A percentile compares a stretch with the other conserved stretches of the same genome.
These are phyloP conservation scores for Colletotrichum musae DNA, from an alignment of 2,329 filamentous ascomycete species.

Conservation along the genomic window DNA sequence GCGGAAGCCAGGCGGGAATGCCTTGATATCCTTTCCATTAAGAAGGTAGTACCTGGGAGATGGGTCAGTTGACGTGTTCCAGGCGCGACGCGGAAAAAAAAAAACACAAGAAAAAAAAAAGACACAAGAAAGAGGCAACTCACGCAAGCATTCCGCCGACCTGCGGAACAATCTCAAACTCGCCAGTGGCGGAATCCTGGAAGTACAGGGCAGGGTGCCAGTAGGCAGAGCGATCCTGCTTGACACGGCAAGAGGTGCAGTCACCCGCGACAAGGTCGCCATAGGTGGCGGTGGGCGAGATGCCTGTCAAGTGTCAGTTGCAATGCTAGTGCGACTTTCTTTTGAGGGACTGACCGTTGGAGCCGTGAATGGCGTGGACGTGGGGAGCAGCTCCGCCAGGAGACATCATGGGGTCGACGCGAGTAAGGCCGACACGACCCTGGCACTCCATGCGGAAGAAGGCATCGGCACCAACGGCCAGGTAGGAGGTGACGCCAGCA, in stretches of 20 bases:
- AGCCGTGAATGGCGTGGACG: constrained; percentile 82
- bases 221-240: constrained; percentile 88
- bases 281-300: constrained; percentile 71
- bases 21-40: constrained; percentile 73
- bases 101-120: too few relatives aligned
- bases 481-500: not conserved
- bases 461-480: constrained; percentile 63
- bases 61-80: constrained; percentile 12
- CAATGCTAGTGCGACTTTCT: not conserved
- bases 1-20: constrained; percentile 83
- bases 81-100: too few relatives aligned
- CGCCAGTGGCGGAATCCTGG: constrained; percentile 73
- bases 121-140: constrained; percentile 54
- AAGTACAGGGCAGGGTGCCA: constrained; percentile 89
- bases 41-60: constrained; percentile 84
- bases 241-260: constrained; percentile 87
- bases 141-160: constrained; percentile 89
- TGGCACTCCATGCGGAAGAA: constrained; percentile 95
- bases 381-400: constrained; percentile 74
- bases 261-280: constrained; percentile 70
- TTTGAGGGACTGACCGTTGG: constrained; percentile 72
- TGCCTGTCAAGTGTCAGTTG: constrained; percentile 64
- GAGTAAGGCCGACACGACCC: constrained; percentile 76
- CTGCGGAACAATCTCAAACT: constrained; percentile 78
- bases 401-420: constrained; percentile 83